These are phyloP conservation scores for Populus tomentosa DNA, from an alignment of 441 rosid genomes.

Conservation along the genomic window DNA sequence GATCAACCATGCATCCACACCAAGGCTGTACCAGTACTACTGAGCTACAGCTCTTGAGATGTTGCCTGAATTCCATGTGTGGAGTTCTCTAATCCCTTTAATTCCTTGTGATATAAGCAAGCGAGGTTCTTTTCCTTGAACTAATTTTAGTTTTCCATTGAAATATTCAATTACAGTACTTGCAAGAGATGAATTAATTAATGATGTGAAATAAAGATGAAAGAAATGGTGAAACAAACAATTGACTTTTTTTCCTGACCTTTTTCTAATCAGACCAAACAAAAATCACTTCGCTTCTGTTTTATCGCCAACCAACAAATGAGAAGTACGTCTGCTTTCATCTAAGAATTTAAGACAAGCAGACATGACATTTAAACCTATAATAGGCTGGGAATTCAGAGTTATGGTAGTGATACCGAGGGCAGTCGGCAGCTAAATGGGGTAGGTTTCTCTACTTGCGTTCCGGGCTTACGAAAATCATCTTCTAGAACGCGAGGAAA, in stretches of 20 bases:
- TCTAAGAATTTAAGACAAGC: background rate
- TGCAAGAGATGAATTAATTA: background rate
- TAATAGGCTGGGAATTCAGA: background rate
- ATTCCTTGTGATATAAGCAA: constrained; percentile 10
- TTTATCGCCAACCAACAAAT: background rate
- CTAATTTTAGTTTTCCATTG: constrained; percentile 8
- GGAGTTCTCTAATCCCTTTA: background rate
- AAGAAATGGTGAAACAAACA: constrained; percentile 4
- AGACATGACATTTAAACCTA: background rate
- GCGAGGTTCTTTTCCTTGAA: constrained; percentile 8
- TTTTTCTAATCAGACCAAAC: background rate
- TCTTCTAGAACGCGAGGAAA: constrained; percentile 20
- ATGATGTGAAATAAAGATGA: background rate
- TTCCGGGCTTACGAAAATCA: no score
- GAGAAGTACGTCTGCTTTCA: background rate
- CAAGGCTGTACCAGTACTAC: background rate
- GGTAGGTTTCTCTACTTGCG: background rate
- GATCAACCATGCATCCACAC: background rate
- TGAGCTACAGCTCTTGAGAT: background rate
- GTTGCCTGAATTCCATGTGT: background rate
- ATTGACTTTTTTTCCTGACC: background rate
- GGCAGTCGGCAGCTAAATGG: background rate
- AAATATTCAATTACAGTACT: background rate
- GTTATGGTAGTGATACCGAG: background rate
- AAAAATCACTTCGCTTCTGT: background rate